phyloP scores from a whole-genome alignment of 2,329 filamentous ascomycete species.

The Thermoascus crustaceus region DNA sequence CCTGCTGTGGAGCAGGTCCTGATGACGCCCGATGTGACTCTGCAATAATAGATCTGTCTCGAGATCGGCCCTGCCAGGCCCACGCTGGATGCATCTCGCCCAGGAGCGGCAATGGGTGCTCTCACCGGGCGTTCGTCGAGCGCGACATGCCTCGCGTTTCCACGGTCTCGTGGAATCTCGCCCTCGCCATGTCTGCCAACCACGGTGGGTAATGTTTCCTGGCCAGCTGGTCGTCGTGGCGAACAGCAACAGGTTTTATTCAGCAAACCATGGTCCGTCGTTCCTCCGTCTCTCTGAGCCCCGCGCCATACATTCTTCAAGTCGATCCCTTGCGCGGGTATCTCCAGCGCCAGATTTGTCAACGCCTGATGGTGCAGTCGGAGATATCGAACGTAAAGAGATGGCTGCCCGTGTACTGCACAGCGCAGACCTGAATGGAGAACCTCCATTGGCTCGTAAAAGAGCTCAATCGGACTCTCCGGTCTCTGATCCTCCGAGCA shows the following conservation, averaged over 20 bases:
- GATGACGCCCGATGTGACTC: too few relatives aligned
- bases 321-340: background rate
- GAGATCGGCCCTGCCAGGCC: background rate
- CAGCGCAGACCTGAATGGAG: too few relatives aligned
- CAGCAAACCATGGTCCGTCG: conserved; percentile 10
- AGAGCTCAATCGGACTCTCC: too few relatives aligned
- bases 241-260: conserved; percentile 1
- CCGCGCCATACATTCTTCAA: background rate
- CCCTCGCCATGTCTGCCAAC: conserved; percentile 20
- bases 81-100: conserved; percentile 25
- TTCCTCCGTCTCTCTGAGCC: background rate
- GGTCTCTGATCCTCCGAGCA: too few relatives aligned
- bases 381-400: conserved; percentile 9
- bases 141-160: conserved; percentile 23
- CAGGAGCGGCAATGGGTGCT: conserved; percentile 15
- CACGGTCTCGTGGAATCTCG: conserved; percentile 18
- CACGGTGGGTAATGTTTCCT: conserved; percentile 19
- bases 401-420: conserved; percentile 1
- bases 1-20: too few relatives aligned
- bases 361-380: conserved; percentile 4
- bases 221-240: conserved; percentile 6
- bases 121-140: conserved; percentile 14
- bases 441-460: too few relatives aligned
- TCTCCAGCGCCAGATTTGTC: background rate
- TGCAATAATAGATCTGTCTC: too few relatives aligned